A percentile compares a stretch with the other conserved stretches of the same genome.
phyloP scores from a whole-genome alignment of 2,329 filamentous ascomycete species.

The Aspergillus pseudonomiae region DNA sequence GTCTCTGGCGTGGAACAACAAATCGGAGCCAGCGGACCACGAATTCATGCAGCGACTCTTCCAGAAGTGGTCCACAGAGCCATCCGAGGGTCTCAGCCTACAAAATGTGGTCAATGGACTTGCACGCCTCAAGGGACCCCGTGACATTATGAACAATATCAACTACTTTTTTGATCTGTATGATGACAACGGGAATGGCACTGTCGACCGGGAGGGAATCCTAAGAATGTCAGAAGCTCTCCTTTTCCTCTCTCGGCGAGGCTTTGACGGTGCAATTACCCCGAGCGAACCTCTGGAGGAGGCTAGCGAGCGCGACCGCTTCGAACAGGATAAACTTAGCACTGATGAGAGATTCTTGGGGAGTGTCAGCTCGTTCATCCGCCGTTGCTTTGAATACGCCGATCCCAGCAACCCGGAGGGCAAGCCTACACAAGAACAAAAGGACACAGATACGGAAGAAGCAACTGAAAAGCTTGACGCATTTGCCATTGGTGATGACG shows the following conservation, averaged over 20 bases:
- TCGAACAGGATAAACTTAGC: slow-evolving; percentile 53
- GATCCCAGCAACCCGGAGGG: slow-evolving; percentile 81
- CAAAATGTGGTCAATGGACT: slow-evolving; percentile 92
- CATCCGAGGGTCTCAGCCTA: slow-evolving; percentile 75
- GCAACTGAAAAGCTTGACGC: slow-evolving; percentile 53
- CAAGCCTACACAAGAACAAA: slow-evolving; percentile 33
- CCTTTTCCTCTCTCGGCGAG: slow-evolving; percentile 86
- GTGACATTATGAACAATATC: slow-evolving; percentile 97
- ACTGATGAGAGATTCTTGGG: slow-evolving; percentile 87
- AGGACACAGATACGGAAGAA: slow-evolving; percentile 31
- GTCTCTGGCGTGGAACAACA: slow-evolving; percentile 58
- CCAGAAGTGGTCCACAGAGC: slow-evolving; percentile 81
- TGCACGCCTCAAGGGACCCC: slow-evolving; percentile 86
- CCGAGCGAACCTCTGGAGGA: slow-evolving; percentile 64
- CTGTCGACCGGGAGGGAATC: slow-evolving; percentile 92
- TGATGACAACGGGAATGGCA: slow-evolving; percentile 88
- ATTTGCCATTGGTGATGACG: slow-evolving; percentile 77
- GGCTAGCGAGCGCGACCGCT: slow-evolving; percentile 43
- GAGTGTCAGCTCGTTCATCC: slow-evolving; percentile 93
- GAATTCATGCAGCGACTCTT: slow-evolving; percentile 92
- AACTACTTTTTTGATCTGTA: slow-evolving; percentile 98
- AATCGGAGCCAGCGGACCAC: slow-evolving; percentile 79
- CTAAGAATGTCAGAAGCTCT: slow-evolving; percentile 91
- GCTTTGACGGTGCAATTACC: slow-evolving; percentile 74
- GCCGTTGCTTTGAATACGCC: slow-evolving; percentile 96